A percentile compares a stretch with the other conserved stretches of the same genome.
These are phyloP conservation scores for Cyberlindnera bimundalis DNA, from an alignment of 805 yeast species.

Conservation along the genomic window DNA sequence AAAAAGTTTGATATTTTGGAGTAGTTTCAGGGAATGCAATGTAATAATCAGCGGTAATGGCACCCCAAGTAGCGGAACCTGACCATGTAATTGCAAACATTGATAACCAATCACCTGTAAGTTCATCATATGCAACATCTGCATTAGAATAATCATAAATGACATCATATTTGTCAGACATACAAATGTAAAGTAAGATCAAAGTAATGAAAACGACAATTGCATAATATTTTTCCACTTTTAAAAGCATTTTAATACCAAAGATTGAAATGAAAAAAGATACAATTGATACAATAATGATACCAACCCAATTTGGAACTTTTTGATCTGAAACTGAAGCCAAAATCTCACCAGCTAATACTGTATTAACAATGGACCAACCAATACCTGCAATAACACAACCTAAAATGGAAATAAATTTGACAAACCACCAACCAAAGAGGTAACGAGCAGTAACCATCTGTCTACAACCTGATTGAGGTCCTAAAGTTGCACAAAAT, in stretches of 20 bases:
- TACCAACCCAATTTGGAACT: constrained; percentile 72
- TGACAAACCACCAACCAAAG: constrained; percentile 85
- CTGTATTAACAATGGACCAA: constrained; percentile 85
- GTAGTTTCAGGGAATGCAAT: constrained; percentile 74
- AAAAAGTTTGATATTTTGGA: constrained; percentile 49
- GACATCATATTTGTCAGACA: constrained; percentile 44
- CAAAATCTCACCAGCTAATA: constrained; percentile 83
- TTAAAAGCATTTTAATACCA: constrained; percentile 70
- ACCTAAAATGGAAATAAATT: constrained; percentile 66
- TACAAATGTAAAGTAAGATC: constrained; percentile 60
- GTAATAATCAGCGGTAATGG: constrained; percentile 81
- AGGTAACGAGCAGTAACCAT: constrained; percentile 79
- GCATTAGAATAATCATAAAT: constrained; percentile 33
- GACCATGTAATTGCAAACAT: constrained; percentile 74
- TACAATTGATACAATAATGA: constrained; percentile 61
- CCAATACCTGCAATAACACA: constrained; percentile 72
- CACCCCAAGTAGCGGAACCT: constrained; percentile 86
- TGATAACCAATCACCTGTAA: constrained; percentile 66
- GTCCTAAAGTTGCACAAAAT: constrained; percentile 83
- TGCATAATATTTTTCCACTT: constrained; percentile 64
- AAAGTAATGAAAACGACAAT: constrained; percentile 68
- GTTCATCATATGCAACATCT: constrained; percentile 34
- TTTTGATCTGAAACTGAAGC: constrained; percentile 58
- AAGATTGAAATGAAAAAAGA: constrained; percentile 67
- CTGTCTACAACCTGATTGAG: constrained; percentile 85